Evolutionary conservation across 129 eudicot genomes (phyloP), one percentile per base, ranked within the genome.

Genomic region (Flaveria trinervia): DNA sequence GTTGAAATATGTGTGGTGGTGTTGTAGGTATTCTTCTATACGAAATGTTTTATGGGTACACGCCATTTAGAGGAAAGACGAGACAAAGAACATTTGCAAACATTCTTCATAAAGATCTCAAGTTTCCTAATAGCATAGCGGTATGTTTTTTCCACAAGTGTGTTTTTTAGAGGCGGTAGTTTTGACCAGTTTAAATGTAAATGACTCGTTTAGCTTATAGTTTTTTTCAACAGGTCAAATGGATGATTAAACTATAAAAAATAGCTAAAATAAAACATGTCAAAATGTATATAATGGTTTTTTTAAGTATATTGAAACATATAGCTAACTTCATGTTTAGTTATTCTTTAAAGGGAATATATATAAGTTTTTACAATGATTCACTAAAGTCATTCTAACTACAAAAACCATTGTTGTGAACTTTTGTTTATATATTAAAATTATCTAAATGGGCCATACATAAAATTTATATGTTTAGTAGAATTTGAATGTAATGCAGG

Each of bases 11-110:
- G 73, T 14, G 17, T 77, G 68, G 65, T 68, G 77, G 49, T 25
- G 25, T 80, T 80, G 46, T 51, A 95, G 99, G 97, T 50, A 86
- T 95, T 80, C 99, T 95, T 11, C 41, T 95, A 62, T 92, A 86
- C 68, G 99, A 95, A 82, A 91, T 95, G 97, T 80, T 95, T 3
- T 95, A 91, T 30, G 99, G 99, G 60, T 95, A 89, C 77, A 95
- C 99, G 20, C 99, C 99, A 9, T 95, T 95, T 73, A 87, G 99
- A 80, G 99, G 99, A 77, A 95, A 95, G 85, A 91, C 99, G 11
- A 95, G 99, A 89, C 99, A 95, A 86, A 88, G 91, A 86, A 95
- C 99, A 23, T 95, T 95, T 72, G 82, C 99, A 11, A 95, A 95
- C 70, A 80, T 95, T 71, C 93, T 95, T 76, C 97, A 88, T 65